Evolutionary conservation across 257 asterid species (phyloP), one percentile per base, ranked within the genome.

Genomic region (Nicotiana benthamiana): DNA sequence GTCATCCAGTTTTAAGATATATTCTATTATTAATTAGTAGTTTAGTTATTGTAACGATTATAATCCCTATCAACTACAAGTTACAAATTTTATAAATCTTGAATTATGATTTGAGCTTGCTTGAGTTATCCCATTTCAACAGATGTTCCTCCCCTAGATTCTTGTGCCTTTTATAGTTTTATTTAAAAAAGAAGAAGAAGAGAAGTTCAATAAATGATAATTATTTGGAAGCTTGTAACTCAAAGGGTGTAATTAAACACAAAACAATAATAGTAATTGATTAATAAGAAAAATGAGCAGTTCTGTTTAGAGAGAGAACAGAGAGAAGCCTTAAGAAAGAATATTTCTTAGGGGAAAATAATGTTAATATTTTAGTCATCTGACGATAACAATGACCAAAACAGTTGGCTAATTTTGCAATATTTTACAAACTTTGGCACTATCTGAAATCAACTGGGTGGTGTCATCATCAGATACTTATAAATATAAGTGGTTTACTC

Each of bases 231-330:
- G 32, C 32, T 28, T 28, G 32, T 1, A 28, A 28, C 32, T 28
- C 20, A 32, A 77, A 43, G 5, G 56, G 18, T 53, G n/a, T 40
- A 77, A 4, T 36, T 26, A 64, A 75, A 77, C 56, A 77, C 20
- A 22, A 56, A 67, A 18, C 28, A 66, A 54, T 27, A 76, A 30
- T 56, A 36, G 2, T 1, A 53, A 32, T 76, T 76, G 80, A n/a
- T 53, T 9, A 12, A 40, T 40, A 68, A 28, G 81, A n/a, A n/a
- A 87, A 26, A 87, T 88, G 91, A 87, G 30, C 28, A 32, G 9
- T 66, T 27, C 13, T 17, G 61, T 18, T 70, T 63, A 32, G 32
- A 60, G 68, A 30, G 75, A 65, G n/a, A 65, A 17, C 48, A 0
- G 3, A 67, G 0, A 36, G 1, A 20, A 40, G 20, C 32, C 36